phyloP scores from a whole-genome alignment of 768 basidiomycete genomes.

The Lactifluus rugatus region DNA sequence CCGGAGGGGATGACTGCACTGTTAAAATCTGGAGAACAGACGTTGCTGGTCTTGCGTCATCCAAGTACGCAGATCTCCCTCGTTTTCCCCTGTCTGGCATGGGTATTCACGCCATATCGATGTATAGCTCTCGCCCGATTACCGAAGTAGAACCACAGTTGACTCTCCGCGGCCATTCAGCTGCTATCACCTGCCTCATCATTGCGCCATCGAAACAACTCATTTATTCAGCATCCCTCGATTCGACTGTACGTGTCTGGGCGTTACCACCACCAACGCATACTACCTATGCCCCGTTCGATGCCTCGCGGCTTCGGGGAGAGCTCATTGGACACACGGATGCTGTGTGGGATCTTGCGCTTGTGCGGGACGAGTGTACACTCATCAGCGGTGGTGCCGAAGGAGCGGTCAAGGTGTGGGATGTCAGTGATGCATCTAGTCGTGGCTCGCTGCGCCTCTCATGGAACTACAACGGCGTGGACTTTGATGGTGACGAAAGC shows the following conservation, averaged over 20 bases:
- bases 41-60: slow-evolving; percentile 59
- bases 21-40: slow-evolving; percentile 96
- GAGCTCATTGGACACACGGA: slow-evolving; percentile 90
- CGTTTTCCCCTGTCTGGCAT: background rate
- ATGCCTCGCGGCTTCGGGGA: slow-evolving; percentile 64
- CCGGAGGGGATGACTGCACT: slow-evolving; percentile 90
- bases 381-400: slow-evolving; percentile 89
- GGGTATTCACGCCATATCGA: slow-evolving; percentile 9
- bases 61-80: slow-evolving; percentile 47
- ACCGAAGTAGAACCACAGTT: slow-evolving; percentile 90
- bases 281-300: slow-evolving; percentile 88
- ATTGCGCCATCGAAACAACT: slow-evolving; percentile 67
- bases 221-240: slow-evolving; percentile 87
- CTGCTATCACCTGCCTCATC: slow-evolving; percentile 78
- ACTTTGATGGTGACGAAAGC: slow-evolving; percentile 33
- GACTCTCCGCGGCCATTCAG: slow-evolving; percentile 89
- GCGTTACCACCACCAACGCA: slow-evolving; percentile 63
- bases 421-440: slow-evolving; percentile 58
- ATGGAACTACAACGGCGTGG: slow-evolving; percentile 73
- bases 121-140: slow-evolving; percentile 49
- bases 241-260: slow-evolving; percentile 92
- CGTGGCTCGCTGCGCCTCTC: slow-evolving; percentile 54
- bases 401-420: slow-evolving; percentile 90
- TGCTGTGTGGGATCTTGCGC: slow-evolving; percentile 90
- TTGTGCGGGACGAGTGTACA: slow-evolving; percentile 72